A percentile compares a stretch with the other conserved stretches of the same genome.
Evolutionary conservation across 2,329 filamentous ascomycete genomes (phyloP).

Genomic region (Penicillium sp.): DNA sequence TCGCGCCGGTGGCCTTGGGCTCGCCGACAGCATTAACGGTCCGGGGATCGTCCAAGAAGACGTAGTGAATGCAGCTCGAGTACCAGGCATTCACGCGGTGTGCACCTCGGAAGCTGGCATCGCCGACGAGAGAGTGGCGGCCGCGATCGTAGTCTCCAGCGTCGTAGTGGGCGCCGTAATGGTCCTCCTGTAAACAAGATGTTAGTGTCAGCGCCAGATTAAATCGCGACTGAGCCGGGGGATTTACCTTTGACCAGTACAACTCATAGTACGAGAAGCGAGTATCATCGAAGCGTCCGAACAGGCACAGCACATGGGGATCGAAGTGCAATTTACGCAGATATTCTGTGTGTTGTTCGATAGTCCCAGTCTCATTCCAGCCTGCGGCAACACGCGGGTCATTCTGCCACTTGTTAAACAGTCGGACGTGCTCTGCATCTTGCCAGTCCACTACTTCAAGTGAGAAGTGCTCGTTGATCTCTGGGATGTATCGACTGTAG

Average conservation of each 20-base stretch:
- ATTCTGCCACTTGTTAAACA: constrained; percentile 81
- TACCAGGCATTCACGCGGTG: constrained; percentile 59
- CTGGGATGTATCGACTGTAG: constrained; percentile 76
- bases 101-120: constrained; percentile 53
- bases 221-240: background rate
- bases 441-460: constrained; percentile 70
- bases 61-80: constrained; percentile 57
- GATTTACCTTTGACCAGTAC: constrained; percentile 67
- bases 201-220: background rate
- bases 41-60: constrained; percentile 58
- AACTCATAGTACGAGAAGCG: constrained; percentile 77
- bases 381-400: constrained; percentile 76
- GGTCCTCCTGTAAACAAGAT: constrained; percentile 50
- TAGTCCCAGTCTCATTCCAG: constrained; percentile 75
- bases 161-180: constrained; percentile 57
- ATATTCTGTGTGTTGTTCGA: constrained; percentile 72
- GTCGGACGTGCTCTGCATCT: constrained; percentile 60
- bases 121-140: constrained; percentile 59
- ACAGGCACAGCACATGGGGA: constrained; percentile 66
- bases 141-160: constrained; percentile 58
- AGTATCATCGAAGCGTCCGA: constrained; percentile 68
- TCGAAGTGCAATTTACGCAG: constrained; percentile 66
- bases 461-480: constrained; percentile 72
- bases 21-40: constrained; percentile 58
- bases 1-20: constrained; percentile 67